Percentiles rank a stretch among this genome's conserved stretches.
These are phyloP conservation scores for Multifurca ochricompacta DNA, from an alignment of 768 basidiomycete species.

Conservation along the genomic window DNA sequence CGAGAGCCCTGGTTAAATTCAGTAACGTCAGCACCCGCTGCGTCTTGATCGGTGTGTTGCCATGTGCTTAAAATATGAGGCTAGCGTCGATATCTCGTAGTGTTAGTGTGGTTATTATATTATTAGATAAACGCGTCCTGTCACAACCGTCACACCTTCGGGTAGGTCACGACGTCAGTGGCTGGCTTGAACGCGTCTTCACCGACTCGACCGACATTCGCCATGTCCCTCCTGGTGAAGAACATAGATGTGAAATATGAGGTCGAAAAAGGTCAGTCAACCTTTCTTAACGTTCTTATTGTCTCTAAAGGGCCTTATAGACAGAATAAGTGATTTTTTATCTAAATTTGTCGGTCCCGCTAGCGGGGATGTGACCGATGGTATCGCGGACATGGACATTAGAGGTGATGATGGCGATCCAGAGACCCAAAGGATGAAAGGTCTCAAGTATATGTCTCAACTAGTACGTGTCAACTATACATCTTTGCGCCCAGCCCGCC, in stretches of 20 bases:
- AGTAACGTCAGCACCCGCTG: constrained; percentile 10
- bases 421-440: constrained; percentile 31
- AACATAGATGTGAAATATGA: constrained; percentile 59
- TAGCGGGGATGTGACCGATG: constrained; percentile 55
- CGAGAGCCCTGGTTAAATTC: not conserved
- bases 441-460: constrained; percentile 75
- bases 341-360: constrained; percentile 53
- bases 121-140: not conserved
- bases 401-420: constrained; percentile 38
- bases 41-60: constrained; percentile 36
- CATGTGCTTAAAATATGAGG: no score
- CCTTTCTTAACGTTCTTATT: not conserved
- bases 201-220: constrained; percentile 22
- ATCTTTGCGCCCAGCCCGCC: constrained; percentile 1
- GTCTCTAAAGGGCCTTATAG: constrained; percentile 30
- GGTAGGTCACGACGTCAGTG: not conserved
- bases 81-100: no score
- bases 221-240: constrained; percentile 61
- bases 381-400: constrained; percentile 65
- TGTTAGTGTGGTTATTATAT: no score
- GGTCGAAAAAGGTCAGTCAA: constrained; percentile 54
- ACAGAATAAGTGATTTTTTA: constrained; percentile 62
- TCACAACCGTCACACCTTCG: constrained; percentile 2
- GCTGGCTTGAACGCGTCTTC: constrained; percentile 23
- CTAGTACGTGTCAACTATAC: constrained; percentile 45